phyloP scores from a whole-genome alignment of 2,329 filamentous ascomycete genomes.

The Penicillium psychrosexuale region DNA sequence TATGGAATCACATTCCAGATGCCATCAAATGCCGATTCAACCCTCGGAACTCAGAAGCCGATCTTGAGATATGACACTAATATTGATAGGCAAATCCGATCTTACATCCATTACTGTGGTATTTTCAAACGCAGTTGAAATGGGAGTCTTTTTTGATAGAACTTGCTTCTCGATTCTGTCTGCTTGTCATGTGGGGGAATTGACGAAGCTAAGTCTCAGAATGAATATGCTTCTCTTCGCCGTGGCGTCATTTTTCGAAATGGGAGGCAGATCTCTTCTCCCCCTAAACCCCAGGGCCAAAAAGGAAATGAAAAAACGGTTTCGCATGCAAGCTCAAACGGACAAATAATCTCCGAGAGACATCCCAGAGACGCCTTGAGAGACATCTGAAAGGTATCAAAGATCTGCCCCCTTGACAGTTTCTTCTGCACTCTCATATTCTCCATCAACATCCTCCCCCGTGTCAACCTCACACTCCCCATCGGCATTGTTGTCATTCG shows the following conservation, averaged over 20 bases:
- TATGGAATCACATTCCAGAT: slow-evolving; percentile 4
- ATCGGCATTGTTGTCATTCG: not conserved
- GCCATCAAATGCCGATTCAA: slow-evolving; percentile 18
- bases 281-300: not conserved
- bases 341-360: not conserved
- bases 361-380: not conserved
- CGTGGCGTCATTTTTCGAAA: not conserved
- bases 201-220: not conserved
- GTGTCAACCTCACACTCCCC: not conserved
- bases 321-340: not conserved
- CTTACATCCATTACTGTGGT: not conserved
- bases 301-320: not conserved
- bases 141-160: not conserved
- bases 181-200: not conserved
- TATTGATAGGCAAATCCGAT: not conserved
- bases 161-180: not conserved
- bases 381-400: not conserved
- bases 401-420: not conserved
- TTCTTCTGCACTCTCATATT: not conserved
- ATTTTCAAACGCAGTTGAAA: not conserved
- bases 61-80: not conserved
- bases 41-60: slow-evolving; percentile 28
- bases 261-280: not conserved
- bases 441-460: not conserved
- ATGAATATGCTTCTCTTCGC: not conserved